Base-by-base conservation (phyloP, 306 rosid genomes). In the Trifolium pratense region DNA sequence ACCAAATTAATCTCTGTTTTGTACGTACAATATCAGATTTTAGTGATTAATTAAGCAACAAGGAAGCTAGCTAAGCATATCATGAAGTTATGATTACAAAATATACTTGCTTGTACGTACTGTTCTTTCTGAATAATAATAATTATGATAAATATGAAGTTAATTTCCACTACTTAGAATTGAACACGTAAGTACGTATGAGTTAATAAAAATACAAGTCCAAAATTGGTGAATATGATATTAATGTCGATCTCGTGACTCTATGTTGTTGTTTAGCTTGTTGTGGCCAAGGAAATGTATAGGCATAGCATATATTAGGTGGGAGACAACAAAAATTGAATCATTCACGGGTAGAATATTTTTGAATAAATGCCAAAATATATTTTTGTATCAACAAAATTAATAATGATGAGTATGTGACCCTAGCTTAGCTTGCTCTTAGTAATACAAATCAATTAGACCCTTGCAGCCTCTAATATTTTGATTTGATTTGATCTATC, bases 191-290 rank as follows among this genome's bases (percentile, higher is more conserved):
- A 4, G 16, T 45, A 48, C 2, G 6, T 72, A 40, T 18, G 66
- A 68, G 57, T 62, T 68, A 16, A 56, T 36, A 18, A 58, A 32
- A 68, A 75, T 2, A 18, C 21, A 61, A 67, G 55, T 53, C 14
- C 42, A 51, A 75, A 62, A 15, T 42, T 74, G 52, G 70, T 83
- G 82, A 69, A 71, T 72, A 78, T 78, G 83, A 65, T 23, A 32
- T 58, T 78, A 78, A 73, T 65, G 81, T 56, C 11, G 7, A 66
- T 74, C 88, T 56, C 91, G 93, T 90, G 96, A 90, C 87, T 86
- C 83, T 86, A 61, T 26, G n/a, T 88, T 90, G 91, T 86, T 85
- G 81, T 78, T 68, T 88, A 66, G 91, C 81, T 66, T 74, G 71
- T 46, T 60, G 85, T 83, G 92, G 87, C 84, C 89, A 73, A 55